These are phyloP conservation scores for Fusarium transvaalense DNA, from an alignment of 2,329 filamentous ascomycete species.

Conservation along the genomic window DNA sequence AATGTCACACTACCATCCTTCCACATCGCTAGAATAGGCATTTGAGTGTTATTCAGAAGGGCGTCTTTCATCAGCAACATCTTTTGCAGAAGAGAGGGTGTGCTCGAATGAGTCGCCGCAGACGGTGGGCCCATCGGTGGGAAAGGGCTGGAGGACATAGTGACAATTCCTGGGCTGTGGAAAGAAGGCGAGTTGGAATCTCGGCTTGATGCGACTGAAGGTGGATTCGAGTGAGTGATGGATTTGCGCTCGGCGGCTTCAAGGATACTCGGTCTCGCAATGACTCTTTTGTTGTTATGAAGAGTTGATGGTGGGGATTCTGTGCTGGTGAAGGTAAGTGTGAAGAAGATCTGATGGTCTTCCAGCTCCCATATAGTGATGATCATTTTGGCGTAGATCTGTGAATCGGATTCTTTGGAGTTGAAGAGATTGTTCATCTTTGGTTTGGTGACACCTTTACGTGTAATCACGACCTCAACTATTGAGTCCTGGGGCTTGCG, in stretches of 20 bases:
- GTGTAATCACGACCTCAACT: slow-evolving; percentile 75
- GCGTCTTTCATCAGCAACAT: slow-evolving; percentile 82
- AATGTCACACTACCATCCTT: slow-evolving; percentile 80
- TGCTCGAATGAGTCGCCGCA: slow-evolving; percentile 64
- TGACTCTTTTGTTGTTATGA: slow-evolving; percentile 53
- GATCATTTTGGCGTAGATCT: slow-evolving; percentile 78
- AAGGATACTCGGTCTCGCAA: slow-evolving; percentile 56
- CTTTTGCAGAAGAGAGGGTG: slow-evolving; percentile 78
- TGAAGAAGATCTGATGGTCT: slow-evolving; percentile 76
- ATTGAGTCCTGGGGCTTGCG: slow-evolving; percentile 68
- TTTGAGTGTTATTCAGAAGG: slow-evolving; percentile 78
- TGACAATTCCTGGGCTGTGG: slow-evolving; percentile 64
- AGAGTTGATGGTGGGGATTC: slow-evolving; percentile 55
- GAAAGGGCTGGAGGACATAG: slow-evolving; percentile 70
- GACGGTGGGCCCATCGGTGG: slow-evolving; percentile 76
- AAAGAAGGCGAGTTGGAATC: slow-evolving; percentile 62
- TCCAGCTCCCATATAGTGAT: slow-evolving; percentile 80
- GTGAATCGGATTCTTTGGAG: slow-evolving; percentile 55
- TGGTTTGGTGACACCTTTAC: slow-evolving; percentile 59
- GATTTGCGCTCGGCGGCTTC: slow-evolving; percentile 62
- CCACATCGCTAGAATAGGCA: slow-evolving; percentile 85
- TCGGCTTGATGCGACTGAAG: slow-evolving; percentile 62
- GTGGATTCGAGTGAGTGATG: slow-evolving; percentile 59
- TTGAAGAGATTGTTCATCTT: slow-evolving; percentile 53
- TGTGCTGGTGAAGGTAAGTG: slow-evolving; percentile 78